A percentile compares a stretch with the other conserved stretches of the same genome.
These are phyloP conservation scores for Cryphonectria nitschkei DNA, from an alignment of 2,329 filamentous ascomycete genomes.

Conservation along the genomic window DNA sequence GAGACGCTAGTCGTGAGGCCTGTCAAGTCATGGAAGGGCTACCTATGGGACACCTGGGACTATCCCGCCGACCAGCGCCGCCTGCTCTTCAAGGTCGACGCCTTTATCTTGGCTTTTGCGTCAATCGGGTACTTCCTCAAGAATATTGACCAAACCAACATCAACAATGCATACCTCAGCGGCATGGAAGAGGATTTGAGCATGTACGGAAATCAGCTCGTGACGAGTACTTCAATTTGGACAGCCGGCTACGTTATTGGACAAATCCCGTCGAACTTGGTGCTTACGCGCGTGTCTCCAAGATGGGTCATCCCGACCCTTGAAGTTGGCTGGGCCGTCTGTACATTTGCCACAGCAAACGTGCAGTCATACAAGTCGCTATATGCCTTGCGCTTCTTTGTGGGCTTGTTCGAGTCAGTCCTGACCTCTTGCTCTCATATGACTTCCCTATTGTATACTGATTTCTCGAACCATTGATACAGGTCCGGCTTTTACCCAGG, in stretches of 20 bases:
- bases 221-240: conserved; percentile 31
- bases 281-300: too few species aligned
- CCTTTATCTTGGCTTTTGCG: conserved; percentile 33
- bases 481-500: conserved; percentile 29
- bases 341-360: conserved; percentile 11
- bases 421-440: too few species aligned
- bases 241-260: conserved; percentile 28
- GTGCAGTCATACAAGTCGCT: neutral
- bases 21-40: too few species aligned
- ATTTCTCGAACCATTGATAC: too few species aligned
- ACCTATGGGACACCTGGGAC: conserved; percentile 27
- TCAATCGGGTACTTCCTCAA: conserved; percentile 35
- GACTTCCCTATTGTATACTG: too few species aligned
- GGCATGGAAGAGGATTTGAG: conserved; percentile 32
- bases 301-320: too few species aligned
- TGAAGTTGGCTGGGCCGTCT: too few species aligned
- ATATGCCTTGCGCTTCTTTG: conserved; percentile 28
- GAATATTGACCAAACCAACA: conserved; percentile 31
- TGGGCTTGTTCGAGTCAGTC: neutral
- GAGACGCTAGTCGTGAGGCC: too few species aligned
- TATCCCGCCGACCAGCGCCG: conserved; percentile 25
- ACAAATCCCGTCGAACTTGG: conserved; percentile 26
- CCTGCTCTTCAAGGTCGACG: conserved; percentile 31
- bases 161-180: conserved; percentile 31
- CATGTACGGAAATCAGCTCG: conserved; percentile 31